phyloP scores from a whole-genome alignment of 768 basidiomycete species.

The Mycena polygramma region DNA sequence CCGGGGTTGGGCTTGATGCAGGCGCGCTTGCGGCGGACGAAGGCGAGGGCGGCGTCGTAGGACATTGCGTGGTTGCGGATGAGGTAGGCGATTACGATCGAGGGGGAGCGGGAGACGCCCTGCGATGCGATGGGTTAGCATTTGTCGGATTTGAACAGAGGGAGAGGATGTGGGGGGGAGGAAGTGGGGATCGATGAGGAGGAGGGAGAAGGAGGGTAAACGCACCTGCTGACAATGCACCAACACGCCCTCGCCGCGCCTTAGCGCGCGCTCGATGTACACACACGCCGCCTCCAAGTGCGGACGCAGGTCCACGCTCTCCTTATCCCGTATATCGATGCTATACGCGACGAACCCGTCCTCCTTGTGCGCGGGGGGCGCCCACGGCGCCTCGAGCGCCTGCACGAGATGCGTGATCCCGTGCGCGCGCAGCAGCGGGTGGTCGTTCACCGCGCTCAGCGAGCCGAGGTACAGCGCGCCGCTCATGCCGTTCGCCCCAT shows the following conservation, averaged over 20 bases:
- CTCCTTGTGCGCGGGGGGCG: constrained; percentile 58
- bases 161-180: too few species aligned
- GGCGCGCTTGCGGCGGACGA: constrained; percentile 74
- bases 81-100: constrained; percentile 86
- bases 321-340: constrained; percentile 76
- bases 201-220: constrained; percentile 12
- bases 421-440: constrained; percentile 61
- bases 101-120: constrained; percentile 84
- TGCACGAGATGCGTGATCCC: constrained; percentile 71
- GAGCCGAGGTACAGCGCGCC: constrained; percentile 80
- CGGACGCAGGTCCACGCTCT: constrained; percentile 71
- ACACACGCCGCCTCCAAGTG: constrained; percentile 78
- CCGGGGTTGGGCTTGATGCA: constrained; percentile 86
- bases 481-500: constrained; percentile 24
- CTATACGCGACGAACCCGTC: constrained; percentile 69
- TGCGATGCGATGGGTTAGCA: constrained; percentile 43
- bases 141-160: constrained; percentile 23
- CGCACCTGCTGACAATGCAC: constrained; percentile 88
- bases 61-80: constrained; percentile 81
- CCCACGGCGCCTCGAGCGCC: constrained; percentile 73
- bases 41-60: constrained; percentile 72
- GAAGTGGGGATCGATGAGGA: too few species aligned
- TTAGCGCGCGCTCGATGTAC: constrained; percentile 74
- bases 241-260: constrained; percentile 72
- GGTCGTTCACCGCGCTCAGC: constrained; percentile 70